phyloP scores from a whole-genome alignment of 306 rosid genomes.

The Malus orientalis region DNA sequence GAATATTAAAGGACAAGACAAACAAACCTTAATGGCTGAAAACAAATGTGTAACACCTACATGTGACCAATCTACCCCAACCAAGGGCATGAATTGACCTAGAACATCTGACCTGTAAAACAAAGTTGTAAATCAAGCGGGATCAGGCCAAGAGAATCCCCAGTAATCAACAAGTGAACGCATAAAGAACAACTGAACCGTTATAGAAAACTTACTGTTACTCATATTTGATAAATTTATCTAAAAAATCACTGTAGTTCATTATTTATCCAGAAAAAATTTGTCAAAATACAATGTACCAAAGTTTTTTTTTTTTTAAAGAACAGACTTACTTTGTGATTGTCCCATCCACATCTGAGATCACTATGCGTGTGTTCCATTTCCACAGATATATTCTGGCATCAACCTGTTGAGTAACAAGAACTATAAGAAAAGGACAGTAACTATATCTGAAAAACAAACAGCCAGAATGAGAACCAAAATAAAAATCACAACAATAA shows the following conservation, averaged over 20 bases:
- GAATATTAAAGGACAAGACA: slow-evolving; percentile 6
- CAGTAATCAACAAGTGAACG: background rate
- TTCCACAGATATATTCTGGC: slow-evolving; percentile 85
- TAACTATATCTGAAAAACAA: slow-evolving; percentile 1
- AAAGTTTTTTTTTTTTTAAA: background rate
- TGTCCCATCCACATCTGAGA: slow-evolving; percentile 98
- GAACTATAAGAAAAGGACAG: slow-evolving; percentile 6
- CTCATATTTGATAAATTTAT: background rate
- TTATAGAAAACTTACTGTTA: background rate
- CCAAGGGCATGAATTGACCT: slow-evolving; percentile 99
- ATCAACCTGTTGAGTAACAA: slow-evolving; percentile 58
- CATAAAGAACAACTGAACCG: background rate
- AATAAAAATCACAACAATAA: slow-evolving; percentile 5
- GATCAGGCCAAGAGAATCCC: slow-evolving; percentile 3
- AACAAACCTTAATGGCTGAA: slow-evolving; percentile 90
- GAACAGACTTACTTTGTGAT: slow-evolving; percentile 63
- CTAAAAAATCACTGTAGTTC: background rate
- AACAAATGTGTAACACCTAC: slow-evolving; percentile 90
- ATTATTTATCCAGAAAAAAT: background rate
- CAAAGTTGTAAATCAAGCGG: slow-evolving; percentile 9
- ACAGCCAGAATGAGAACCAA: background rate
- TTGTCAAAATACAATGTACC: background rate
- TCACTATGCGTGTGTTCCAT: slow-evolving; percentile 80
- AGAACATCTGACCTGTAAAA: slow-evolving; percentile 83
- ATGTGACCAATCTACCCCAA: slow-evolving; percentile 98